Evolutionary conservation across 441 rosid genomes (phyloP), one percentile per base, ranked within the genome.

Genomic region (Aquilaria agallochum): DNA sequence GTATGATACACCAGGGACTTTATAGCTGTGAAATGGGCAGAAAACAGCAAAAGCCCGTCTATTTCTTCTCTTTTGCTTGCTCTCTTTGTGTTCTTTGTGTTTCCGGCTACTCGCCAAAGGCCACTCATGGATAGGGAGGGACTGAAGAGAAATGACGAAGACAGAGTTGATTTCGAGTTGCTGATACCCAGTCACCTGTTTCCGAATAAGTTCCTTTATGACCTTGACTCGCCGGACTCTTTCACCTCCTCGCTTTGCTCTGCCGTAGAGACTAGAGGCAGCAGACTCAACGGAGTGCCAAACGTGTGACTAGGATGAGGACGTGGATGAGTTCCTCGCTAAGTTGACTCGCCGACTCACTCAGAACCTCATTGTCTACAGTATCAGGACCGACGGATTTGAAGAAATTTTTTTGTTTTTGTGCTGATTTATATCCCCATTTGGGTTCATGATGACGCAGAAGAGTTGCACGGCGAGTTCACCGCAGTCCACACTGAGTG

Each of bases 191-290:
- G 66, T 50, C 74, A 76, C 50, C 50, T 64, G 65, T 86, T 88
- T 64, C 96, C 97, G 0, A 56, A 67, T 33, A 97, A 93, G 85
- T 88, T 93, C 56, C 96, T 93, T 11, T 88, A 86, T 76, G 96
- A 88, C 80, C 72, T 83, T 15, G 88, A 84, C 74, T 80, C 87
- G 5, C 68, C 78, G 0, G 65, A 63, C 30, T 73, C 80, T 31
- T 20, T 20, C 27, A 20, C 27, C 27, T 69, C 83, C 3, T 63
- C 74, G 14, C 71, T 82, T 48, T 70, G 75, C 49, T 81, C 88
- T 2, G 88, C 92, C 0, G 90, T 78, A 5, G 93, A 80, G 27
- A 20, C 27, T 78, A 5, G 93, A 80, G 60, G 75, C 85, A 8
- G 71, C 68, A 10, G 76, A 77, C 50, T 85, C 93, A 8, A 72